A percentile compares a stretch with the other conserved stretches of the same genome.
Conservation (phyloP, 805 yeast genomes). For the Yarrowia sp. region DNA sequence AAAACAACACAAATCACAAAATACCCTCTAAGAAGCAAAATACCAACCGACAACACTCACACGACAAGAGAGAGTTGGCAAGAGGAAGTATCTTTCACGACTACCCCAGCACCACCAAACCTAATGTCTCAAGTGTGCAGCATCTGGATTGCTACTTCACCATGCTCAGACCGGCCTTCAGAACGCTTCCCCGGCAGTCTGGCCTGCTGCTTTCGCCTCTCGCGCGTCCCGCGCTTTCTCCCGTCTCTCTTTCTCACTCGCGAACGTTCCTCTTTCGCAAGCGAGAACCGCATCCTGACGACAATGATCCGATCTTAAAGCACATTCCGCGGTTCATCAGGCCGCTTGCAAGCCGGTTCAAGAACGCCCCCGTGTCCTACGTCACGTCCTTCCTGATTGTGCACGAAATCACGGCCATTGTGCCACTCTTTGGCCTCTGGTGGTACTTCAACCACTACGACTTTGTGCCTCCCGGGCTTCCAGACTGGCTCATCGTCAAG, state of each 20-base stretch:
- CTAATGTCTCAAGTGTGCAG: not conserved
- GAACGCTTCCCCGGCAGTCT: not conserved
- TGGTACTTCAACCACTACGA: constrained; percentile 58
- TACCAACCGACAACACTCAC: too few relatives aligned
- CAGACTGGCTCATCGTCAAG: constrained; percentile 56
- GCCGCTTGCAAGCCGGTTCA: constrained; percentile 51
- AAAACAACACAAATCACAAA: too few relatives aligned
- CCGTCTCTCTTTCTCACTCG: not conserved
- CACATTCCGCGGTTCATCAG: constrained; percentile 52
- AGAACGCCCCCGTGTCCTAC: constrained; percentile 58
- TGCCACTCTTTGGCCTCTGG: constrained; percentile 69
- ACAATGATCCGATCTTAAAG: constrained; percentile 37
- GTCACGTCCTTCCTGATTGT: constrained; percentile 62
- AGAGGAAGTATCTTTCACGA: too few relatives aligned
- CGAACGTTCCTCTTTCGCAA: not conserved
- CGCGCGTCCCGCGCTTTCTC: not conserved
- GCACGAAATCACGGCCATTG: constrained; percentile 73
- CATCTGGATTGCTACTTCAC: constrained; percentile 1
- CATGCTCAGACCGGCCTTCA: not conserved
- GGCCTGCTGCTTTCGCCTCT: not conserved
- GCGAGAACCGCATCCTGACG: constrained; percentile 16
- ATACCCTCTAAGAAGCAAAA: too few relatives aligned
- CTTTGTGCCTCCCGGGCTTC: constrained; percentile 53
- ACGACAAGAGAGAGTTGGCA: too few relatives aligned
- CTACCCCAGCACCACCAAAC: not conserved